A percentile compares a stretch with the other conserved stretches of the same genome.
phyloP scores from a whole-genome alignment of 768 basidiomycete species.

The Pulveroboletus sp. region DNA sequence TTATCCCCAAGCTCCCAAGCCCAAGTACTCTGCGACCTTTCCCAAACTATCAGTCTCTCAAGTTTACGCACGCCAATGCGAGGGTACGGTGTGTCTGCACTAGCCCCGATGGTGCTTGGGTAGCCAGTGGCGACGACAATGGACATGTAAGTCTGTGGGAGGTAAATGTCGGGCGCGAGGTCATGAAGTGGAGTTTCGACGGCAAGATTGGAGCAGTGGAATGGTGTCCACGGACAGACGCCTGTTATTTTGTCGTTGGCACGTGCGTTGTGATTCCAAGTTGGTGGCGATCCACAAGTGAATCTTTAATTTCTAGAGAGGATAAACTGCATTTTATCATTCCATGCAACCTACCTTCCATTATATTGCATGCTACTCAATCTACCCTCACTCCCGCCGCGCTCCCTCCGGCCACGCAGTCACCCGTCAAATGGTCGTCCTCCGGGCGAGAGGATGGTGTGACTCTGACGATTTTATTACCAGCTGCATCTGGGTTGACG shows the following conservation, averaged over 20 bases:
- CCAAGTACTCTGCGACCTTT: constrained; percentile 91
- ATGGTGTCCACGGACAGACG: constrained; percentile 90
- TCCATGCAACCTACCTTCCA: constrained; percentile 71
- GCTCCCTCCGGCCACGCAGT: constrained; percentile 60
- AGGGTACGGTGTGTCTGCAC: constrained; percentile 73
- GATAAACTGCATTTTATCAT: constrained; percentile 77
- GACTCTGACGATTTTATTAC: constrained; percentile 60
- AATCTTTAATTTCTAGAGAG: constrained; percentile 50
- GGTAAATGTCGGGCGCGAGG: constrained; percentile 81
- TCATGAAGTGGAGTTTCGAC: constrained; percentile 82
- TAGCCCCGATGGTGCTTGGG: constrained; percentile 91
- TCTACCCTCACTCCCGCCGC: constrained; percentile 59
- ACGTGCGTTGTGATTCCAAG: constrained; percentile 51
- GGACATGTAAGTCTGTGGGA: constrained; percentile 92
- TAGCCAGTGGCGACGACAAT: constrained; percentile 85
- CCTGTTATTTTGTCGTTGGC: constrained; percentile 74
- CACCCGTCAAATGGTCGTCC: constrained; percentile 70
- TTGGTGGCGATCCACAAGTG: constrained; percentile 4
- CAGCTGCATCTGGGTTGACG: constrained; percentile 63
- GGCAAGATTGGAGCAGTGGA: constrained; percentile 80
- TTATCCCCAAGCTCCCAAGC: constrained; percentile 93
- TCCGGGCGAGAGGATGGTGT: constrained; percentile 49
- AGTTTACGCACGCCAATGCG: constrained; percentile 62
- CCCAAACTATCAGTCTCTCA: constrained; percentile 80
- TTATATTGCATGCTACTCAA: constrained; percentile 57